Evolutionary conservation across 805 yeast species (phyloP).

Genomic region (Saturnispora sanitii): DNA sequence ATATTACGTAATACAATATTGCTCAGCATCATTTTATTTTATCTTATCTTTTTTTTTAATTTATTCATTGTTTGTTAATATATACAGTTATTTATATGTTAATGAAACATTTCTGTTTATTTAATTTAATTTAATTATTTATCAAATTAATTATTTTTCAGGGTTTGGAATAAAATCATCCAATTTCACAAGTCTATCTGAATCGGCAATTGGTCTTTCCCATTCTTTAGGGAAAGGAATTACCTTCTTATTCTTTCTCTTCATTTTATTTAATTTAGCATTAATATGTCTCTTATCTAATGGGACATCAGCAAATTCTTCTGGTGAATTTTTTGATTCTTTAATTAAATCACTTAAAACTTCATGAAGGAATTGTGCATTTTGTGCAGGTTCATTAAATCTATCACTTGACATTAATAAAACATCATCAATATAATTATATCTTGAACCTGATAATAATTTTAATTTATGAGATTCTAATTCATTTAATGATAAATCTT

Average conservation of each 20-base stretch:
- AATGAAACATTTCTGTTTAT: neutral
- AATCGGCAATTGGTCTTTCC: slow-evolving; percentile 68
- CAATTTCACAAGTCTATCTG: slow-evolving; percentile 32
- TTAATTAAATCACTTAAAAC: slow-evolving; percentile 49
- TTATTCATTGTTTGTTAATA: too few relatives aligned
- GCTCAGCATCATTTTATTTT: neutral
- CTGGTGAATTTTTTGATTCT: slow-evolving; percentile 50
- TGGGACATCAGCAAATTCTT: slow-evolving; percentile 72
- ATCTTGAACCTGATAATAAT: slow-evolving; percentile 70
- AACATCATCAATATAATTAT: slow-evolving; percentile 47
- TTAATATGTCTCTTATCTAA: slow-evolving; percentile 63
- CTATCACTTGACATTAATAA: slow-evolving; percentile 57
- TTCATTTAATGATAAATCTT: slow-evolving; percentile 42
- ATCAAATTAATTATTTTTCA: neutral
- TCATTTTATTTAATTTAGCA: slow-evolving; percentile 32
- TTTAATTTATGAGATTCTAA: slow-evolving; percentile 63
- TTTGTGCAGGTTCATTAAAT: slow-evolving; percentile 75
- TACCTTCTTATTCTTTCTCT: slow-evolving; percentile 31
- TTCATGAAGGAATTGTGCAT: slow-evolving; percentile 63
- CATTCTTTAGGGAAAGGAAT: slow-evolving; percentile 68
- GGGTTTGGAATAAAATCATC: slow-evolving; percentile 5
- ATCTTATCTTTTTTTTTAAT: neutral
- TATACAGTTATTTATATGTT: neutral
- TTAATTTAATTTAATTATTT: neutral
- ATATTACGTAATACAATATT: neutral